phyloP scores from a whole-genome alignment of 805 yeast species.

The Saturnispora silvae region DNA sequence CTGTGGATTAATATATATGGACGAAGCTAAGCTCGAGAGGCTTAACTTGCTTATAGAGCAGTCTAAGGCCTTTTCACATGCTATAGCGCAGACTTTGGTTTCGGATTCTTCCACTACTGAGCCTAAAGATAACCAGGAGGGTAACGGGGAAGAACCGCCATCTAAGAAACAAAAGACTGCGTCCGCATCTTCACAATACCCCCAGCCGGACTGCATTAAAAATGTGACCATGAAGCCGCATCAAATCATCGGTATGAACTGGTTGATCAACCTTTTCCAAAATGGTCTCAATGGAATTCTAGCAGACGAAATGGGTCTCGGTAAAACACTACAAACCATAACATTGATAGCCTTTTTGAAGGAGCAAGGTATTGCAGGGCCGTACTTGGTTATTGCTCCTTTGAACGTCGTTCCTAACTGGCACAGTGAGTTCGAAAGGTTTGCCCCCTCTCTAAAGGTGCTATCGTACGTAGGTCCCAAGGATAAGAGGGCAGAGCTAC shows the following conservation, averaged over 20 bases:
- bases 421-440: conserved; percentile 58
- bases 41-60: conserved; percentile 71
- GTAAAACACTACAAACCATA: conserved; percentile 86
- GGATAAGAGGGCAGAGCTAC: conserved; percentile 38
- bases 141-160: conserved; percentile 1
- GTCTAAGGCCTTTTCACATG: conserved; percentile 78
- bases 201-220: conserved; percentile 45
- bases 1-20: too few species aligned
- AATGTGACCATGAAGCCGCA: conserved; percentile 67
- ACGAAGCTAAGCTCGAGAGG: conserved; percentile 41
- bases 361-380: conserved; percentile 71
- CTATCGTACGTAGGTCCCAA: conserved; percentile 58
- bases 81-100: conserved; percentile 59
- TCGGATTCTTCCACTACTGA: neutral
- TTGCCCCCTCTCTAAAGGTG: conserved; percentile 62
- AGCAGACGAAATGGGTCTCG: conserved; percentile 97
- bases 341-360: conserved; percentile 64
- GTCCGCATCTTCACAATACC: neutral
- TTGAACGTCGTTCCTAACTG: conserved; percentile 81
- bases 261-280: conserved; percentile 82
- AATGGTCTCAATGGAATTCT: conserved; percentile 91
- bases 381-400: conserved; percentile 72
- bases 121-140: neutral
- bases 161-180: neutral
- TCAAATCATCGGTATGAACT: conserved; percentile 82